A percentile compares a stretch with the other conserved stretches of the same genome.
Conservation (phyloP, 2,329 filamentous ascomycete species). For the Botrytis cinerea region DNA sequence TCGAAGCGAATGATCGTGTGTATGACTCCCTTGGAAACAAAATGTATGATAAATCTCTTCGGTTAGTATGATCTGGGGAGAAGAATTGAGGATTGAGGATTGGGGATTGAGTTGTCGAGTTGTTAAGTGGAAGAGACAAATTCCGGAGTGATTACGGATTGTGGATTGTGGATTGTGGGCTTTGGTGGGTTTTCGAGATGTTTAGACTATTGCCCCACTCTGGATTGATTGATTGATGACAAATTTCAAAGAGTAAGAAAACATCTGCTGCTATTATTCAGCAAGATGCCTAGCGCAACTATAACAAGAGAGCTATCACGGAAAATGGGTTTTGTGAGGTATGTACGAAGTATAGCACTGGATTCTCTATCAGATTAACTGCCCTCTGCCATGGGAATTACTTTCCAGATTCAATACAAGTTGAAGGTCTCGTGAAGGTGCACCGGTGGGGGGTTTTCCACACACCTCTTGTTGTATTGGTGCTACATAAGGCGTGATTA, state of each 20-base stretch:
- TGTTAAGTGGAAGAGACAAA: background rate
- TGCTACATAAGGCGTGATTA: background rate
- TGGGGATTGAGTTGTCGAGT: background rate
- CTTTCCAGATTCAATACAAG: background rate
- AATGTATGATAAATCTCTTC: background rate
- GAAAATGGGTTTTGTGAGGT: background rate
- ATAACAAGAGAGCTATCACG: background rate
- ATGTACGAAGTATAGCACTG: background rate
- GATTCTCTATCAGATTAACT: background rate
- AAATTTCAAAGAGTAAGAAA: background rate
- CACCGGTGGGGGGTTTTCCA: no score
- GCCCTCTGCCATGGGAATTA: background rate
- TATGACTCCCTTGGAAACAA: background rate
- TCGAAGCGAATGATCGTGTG: background rate
- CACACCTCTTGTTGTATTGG: background rate
- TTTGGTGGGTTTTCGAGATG: background rate
- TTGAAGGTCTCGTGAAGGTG: constrained; percentile 9
- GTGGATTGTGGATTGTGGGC: background rate
- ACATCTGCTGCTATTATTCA: background rate
- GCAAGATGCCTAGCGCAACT: background rate
- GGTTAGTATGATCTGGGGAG: constrained; percentile 5
- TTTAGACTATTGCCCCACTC: constrained; percentile 13
- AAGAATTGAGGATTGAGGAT: background rate
- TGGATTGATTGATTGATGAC: constrained; percentile 10
- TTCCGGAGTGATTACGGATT: constrained; percentile 16